Evolutionary conservation across 495 filamentous ascomycete genomes (phyloP).

Genomic region (Durotheca rogersii): DNA sequence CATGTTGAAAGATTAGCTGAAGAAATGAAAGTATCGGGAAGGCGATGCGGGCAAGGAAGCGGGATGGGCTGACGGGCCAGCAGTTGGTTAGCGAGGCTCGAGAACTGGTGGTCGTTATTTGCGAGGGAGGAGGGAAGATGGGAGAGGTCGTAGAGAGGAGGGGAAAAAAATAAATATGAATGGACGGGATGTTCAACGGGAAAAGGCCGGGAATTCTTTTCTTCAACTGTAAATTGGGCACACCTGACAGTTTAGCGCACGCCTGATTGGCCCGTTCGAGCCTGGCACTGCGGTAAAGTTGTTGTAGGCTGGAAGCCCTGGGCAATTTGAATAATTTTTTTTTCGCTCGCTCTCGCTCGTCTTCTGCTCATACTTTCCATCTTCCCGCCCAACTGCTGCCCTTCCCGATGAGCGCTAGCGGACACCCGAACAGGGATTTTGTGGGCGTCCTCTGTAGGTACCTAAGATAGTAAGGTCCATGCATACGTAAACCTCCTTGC

Average conservation of each 20-base stretch:
- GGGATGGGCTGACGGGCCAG: slow-evolving; percentile 32
- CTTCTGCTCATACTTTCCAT: too few relatives aligned
- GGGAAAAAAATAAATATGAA: slow-evolving; percentile 26
- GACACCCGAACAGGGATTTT: too few relatives aligned
- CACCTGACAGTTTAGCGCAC: slow-evolving; percentile 9
- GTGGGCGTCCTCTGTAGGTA: too few relatives aligned
- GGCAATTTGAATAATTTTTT: slow-evolving; percentile 12
- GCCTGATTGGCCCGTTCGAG: slow-evolving; percentile 17
- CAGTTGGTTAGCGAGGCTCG: slow-evolving; percentile 28
- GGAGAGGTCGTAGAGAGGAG: slow-evolving; percentile 26
- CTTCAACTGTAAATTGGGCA: slow-evolving; percentile 21
- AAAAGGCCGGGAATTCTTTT: slow-evolving; percentile 30
- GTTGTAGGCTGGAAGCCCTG: not conserved
- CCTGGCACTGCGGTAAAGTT: not conserved
- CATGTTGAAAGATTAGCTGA: slow-evolving; percentile 49
- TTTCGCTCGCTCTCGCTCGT: slow-evolving; percentile 1
- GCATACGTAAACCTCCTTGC: too few relatives aligned
- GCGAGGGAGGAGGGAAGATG: slow-evolving; percentile 16
- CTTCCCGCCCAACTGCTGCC: too few relatives aligned
- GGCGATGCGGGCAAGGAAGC: slow-evolving; percentile 27
- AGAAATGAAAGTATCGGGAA: slow-evolving; percentile 34
- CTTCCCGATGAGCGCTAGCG: too few relatives aligned
- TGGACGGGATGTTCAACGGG: slow-evolving; percentile 14
- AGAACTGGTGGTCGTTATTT: slow-evolving; percentile 24
- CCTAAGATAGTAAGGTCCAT: too few relatives aligned